Percentiles rank a stretch among this genome's conserved stretches.
phyloP scores from a whole-genome alignment of 192 early-diverging fungal species.

The Neocallimastix lanati region DNA sequence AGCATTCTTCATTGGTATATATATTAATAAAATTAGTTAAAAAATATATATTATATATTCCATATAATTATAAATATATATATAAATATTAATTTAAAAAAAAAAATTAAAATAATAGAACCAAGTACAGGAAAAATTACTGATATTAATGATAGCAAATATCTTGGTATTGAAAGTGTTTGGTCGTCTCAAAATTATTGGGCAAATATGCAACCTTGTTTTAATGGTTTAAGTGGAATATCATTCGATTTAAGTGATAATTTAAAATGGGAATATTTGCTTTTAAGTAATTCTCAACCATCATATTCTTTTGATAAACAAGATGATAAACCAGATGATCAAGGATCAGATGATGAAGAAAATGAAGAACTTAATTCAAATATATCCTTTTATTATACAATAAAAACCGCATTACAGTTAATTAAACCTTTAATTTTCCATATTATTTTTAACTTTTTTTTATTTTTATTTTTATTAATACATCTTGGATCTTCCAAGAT shows the following conservation, averaged over 20 bases:
- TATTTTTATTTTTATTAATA: conserved; percentile 8
- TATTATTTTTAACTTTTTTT: not conserved
- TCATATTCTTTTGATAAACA: not conserved
- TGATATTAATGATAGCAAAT: conserved; percentile 23
- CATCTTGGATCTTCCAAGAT: conserved; percentile 28
- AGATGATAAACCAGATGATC: not conserved
- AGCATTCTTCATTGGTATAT: conserved; percentile 33
- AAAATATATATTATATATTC: no score
- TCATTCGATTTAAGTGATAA: conserved; percentile 41
- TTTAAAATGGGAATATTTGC: conserved; percentile 40
- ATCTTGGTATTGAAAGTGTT: conserved; percentile 37
- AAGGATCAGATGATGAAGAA: conserved; percentile 12
- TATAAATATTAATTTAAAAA: not conserved
- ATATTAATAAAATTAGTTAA: no score
- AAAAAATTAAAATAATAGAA: conserved; percentile 12
- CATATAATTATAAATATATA: not conserved
- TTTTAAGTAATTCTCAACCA: conserved; percentile 32
- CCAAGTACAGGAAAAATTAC: conserved; percentile 23
- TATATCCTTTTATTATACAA: not conserved
- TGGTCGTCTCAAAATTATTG: conserved; percentile 34
- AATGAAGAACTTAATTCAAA: conserved; percentile 1
- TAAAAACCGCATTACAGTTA: no score
- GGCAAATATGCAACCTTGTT: conserved; percentile 46
- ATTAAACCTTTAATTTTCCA: no score
- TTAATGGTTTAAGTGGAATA: conserved; percentile 38